These are phyloP conservation scores for Candida koratica DNA, from an alignment of 805 yeast genomes.

Conservation along the genomic window DNA sequence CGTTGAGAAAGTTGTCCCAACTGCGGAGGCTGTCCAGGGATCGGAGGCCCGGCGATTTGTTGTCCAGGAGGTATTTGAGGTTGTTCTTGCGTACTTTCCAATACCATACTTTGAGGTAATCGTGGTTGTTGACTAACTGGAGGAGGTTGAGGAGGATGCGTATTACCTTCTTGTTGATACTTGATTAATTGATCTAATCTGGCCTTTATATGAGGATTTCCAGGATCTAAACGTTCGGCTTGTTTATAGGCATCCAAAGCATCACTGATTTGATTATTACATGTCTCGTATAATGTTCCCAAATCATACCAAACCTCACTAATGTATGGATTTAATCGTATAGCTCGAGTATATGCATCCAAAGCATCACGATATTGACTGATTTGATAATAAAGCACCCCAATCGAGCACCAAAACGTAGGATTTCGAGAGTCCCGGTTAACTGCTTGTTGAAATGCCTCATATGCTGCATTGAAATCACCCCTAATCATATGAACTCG, in stretches of 20 bases:
- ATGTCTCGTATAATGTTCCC: conserved; percentile 94
- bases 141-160: conserved; percentile 63
- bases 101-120: conserved; percentile 62
- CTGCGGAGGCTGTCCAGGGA: conserved; percentile 13
- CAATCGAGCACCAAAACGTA: conserved; percentile 95
- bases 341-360: conserved; percentile 96
- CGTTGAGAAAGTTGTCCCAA: conserved; percentile 1
- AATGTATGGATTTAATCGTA: conserved; percentile 90
- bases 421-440: conserved; percentile 96
- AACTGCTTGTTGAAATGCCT: conserved; percentile 97
- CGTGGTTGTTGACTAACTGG: conserved; percentile 61
- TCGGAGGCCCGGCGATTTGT: conserved; percentile 11
- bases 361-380: conserved; percentile 94
- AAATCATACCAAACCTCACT: conserved; percentile 98
- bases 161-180: conserved; percentile 65
- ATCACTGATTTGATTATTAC: conserved; percentile 91
- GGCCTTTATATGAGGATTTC: conserved; percentile 89
- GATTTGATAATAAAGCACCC: conserved; percentile 94
- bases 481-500: conserved; percentile 95
- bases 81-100: conserved; percentile 38
- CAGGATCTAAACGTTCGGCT: conserved; percentile 93
- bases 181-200: conserved; percentile 81
- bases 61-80: conserved; percentile 16
- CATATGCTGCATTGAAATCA: conserved; percentile 94
- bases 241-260: conserved; percentile 96